Evolutionary conservation across 2,329 filamentous ascomycete species (phyloP), one percentile per base, ranked within the genome.

Genomic region (Sclerotinia minor): DNA sequence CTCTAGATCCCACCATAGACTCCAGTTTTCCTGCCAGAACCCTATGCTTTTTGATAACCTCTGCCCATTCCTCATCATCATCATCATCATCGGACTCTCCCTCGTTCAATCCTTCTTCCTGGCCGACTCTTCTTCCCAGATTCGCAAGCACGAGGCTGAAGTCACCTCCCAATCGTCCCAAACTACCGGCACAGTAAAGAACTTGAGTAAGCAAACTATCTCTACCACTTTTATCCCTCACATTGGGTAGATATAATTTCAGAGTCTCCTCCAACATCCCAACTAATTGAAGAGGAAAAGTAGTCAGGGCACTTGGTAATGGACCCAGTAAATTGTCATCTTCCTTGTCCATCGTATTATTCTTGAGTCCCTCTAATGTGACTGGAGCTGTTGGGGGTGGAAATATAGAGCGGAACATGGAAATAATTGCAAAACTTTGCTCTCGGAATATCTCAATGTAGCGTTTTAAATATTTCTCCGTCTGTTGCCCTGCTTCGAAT

Each of bases 401-500:
- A 75, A 96, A 96, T 66, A 98, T 92, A 75, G 90, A 95, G 75
- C 89, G 92, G 79, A 96, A 97, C 84, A 98, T 92, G 68, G 92
- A 96, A 38, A 98, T 88, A 69, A 98, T 96, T 54, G 90, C 91
- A 78, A 99, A 99, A 77, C 92, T 97, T 79, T 99, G 95, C 79
- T 99, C 95, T 64, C 95, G 90, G 78, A 98, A 98, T 38, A 99
- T 93, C 77, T 99, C 95, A 74, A 99, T 92, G 79, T 96, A 99
- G 59, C 94, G 87, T 79, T 98, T 99, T 54, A 99, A 81, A 75
- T 93, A 99, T 64, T 93, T 86, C 78, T 98, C 95, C 0, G 94
- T 97, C 78, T 98, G 95, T 75, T 96, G 93, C 0, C 94, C 94
- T 0, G 87, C 87, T 2, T 85, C 87, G 85, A 85, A 90, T 70